A percentile compares a stretch with the other conserved stretches of the same genome.
These are phyloP conservation scores for Vigna nakashimae DNA, from an alignment of 306 rosid genomes.

Conservation along the genomic window DNA sequence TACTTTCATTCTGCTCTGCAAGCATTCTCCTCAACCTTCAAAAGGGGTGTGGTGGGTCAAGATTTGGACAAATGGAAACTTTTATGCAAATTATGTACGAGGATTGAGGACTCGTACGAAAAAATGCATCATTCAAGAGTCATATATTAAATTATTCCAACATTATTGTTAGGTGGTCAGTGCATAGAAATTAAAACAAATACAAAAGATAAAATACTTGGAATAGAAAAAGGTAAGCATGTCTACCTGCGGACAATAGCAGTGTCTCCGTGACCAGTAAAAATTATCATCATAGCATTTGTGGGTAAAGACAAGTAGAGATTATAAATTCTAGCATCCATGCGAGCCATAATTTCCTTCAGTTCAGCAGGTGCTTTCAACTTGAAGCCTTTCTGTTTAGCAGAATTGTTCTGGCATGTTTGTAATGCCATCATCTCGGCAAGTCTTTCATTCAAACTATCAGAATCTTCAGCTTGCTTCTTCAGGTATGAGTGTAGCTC, in stretches of 20 bases:
- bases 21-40: slow-evolving; percentile 92
- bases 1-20: slow-evolving; percentile 54
- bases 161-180: slow-evolving; percentile 5
- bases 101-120: slow-evolving; percentile 1
- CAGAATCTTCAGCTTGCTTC: slow-evolving; percentile 81
- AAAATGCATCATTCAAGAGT: slow-evolving; percentile 6
- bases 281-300: slow-evolving; percentile 86
- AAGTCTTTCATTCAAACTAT: slow-evolving; percentile 70
- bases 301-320: slow-evolving; percentile 68
- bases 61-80: slow-evolving; percentile 18
- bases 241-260: slow-evolving; percentile 87
- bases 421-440: slow-evolving; percentile 84
- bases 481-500: slow-evolving; percentile 75
- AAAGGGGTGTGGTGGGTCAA: slow-evolving; percentile 9
- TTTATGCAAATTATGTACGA: background rate
- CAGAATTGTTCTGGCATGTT: slow-evolving; percentile 66
- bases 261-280: slow-evolving; percentile 97
- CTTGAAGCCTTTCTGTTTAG: slow-evolving; percentile 59
- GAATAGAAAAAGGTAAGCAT: slow-evolving; percentile 14
- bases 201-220: slow-evolving; percentile 19
- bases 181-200: slow-evolving; percentile 14
- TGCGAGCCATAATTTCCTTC: slow-evolving; percentile 70
- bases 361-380: slow-evolving; percentile 59
- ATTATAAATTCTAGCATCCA: slow-evolving; percentile 71
- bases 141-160: background rate